Evolutionary conservation across 805 yeast genomes (phyloP).

Genomic region (Debaryomyces maramus): DNA sequence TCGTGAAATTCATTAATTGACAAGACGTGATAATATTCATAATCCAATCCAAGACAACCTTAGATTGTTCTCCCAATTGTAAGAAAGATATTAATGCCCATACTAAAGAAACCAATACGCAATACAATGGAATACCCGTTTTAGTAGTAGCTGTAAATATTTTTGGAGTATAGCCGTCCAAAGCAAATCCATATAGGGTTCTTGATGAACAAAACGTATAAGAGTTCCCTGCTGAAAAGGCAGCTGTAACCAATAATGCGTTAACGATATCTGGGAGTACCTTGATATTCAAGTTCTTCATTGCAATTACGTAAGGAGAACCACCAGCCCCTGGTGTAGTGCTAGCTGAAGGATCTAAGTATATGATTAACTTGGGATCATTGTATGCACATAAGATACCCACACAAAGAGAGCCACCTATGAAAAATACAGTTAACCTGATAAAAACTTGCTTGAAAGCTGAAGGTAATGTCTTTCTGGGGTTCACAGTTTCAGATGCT

Average conservation of each 20-base stretch:
- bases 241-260: slow-evolving; percentile 41
- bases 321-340: slow-evolving; percentile 65
- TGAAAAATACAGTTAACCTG: slow-evolving; percentile 64
- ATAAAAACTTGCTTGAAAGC: slow-evolving; percentile 76
- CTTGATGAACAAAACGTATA: slow-evolving; percentile 50
- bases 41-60: slow-evolving; percentile 34
- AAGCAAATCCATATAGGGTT: slow-evolving; percentile 46
- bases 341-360: slow-evolving; percentile 56
- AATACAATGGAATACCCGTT: slow-evolving; percentile 48
- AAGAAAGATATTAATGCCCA: slow-evolving; percentile 68
- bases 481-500: slow-evolving; percentile 77
- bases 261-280: slow-evolving; percentile 49
- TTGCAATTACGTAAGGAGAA: slow-evolving; percentile 51
- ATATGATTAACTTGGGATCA: slow-evolving; percentile 58
- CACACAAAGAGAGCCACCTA: slow-evolving; percentile 74
- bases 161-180: slow-evolving; percentile 48
- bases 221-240: slow-evolving; percentile 51
- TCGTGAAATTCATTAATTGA: slow-evolving; percentile 28
- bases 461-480: slow-evolving; percentile 69
- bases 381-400: slow-evolving; percentile 75
- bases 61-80: slow-evolving; percentile 45
- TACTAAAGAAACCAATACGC: slow-evolving; percentile 40
- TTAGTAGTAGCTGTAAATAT: slow-evolving; percentile 45
- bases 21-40: slow-evolving; percentile 33
- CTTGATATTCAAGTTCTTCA: slow-evolving; percentile 46